Conservation (phyloP, 2,329 filamentous ascomycete species). For the Hirsutella rhossiliensis region DNA sequence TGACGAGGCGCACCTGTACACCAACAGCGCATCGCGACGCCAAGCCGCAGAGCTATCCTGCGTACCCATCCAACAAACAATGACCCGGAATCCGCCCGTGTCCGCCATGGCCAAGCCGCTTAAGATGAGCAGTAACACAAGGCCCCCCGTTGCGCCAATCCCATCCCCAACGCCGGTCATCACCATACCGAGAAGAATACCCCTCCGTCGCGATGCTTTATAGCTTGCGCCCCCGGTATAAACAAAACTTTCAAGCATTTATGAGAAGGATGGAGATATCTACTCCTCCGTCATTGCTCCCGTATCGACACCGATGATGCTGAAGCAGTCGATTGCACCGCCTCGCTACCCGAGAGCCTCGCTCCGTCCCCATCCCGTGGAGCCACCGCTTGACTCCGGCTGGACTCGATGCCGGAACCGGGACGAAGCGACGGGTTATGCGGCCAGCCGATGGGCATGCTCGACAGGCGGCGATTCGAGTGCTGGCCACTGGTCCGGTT, state of each 20-base stretch:
- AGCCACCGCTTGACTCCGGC: background rate
- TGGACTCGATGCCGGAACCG: background rate
- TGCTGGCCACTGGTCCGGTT: constrained; percentile 6
- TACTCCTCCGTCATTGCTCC: background rate
- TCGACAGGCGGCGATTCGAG: constrained; percentile 17
- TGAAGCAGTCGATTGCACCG: background rate
- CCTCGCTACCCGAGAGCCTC: background rate
- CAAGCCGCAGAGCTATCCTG: no score
- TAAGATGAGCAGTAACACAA: no score
- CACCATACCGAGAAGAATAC: no score
- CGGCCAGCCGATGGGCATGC: constrained; percentile 26
- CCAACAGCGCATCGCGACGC: no score
- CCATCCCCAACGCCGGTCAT: no score
- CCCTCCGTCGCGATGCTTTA: no score
- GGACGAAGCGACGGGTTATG: constrained; percentile 16
- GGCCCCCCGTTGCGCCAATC: no score
- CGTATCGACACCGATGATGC: background rate
- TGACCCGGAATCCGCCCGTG: no score
- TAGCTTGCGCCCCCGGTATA: no score
- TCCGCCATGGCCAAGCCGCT: no score
- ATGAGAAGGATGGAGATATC: background rate
- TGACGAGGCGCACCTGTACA: no score
- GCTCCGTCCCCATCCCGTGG: background rate
- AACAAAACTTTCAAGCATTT: background rate
- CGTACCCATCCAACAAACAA: no score